A percentile compares a stretch with the other conserved stretches of the same genome.
Evolutionary conservation across 805 yeast genomes (phyloP).

Genomic region (Kodamaea jinghongensis): DNA sequence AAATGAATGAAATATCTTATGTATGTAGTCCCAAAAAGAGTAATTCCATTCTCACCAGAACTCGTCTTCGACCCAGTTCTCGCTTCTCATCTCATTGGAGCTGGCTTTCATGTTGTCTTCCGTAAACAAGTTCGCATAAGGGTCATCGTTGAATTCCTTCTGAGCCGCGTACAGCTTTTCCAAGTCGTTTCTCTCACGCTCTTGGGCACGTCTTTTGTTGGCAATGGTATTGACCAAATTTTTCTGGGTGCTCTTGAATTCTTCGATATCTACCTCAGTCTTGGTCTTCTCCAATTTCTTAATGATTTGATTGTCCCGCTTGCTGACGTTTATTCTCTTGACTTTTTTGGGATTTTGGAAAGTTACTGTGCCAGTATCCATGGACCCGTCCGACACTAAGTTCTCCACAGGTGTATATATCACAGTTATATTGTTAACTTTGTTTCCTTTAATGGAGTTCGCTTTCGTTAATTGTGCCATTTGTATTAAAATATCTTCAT

Average conservation of each 20-base stretch:
- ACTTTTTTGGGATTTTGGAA: constrained; percentile 60
- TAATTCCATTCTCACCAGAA: constrained; percentile 47
- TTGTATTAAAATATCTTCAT: constrained; percentile 48
- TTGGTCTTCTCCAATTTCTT: constrained; percentile 66
- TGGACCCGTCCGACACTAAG: constrained; percentile 60
- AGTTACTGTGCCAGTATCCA: constrained; percentile 79
- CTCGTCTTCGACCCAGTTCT: constrained; percentile 55
- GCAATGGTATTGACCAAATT: constrained; percentile 30
- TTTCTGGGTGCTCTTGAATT: constrained; percentile 34
- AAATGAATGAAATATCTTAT: background rate
- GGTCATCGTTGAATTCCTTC: constrained; percentile 31
- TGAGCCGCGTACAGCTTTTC: constrained; percentile 38
- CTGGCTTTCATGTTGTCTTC: constrained; percentile 44
- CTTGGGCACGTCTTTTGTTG: constrained; percentile 39
- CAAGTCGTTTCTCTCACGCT: constrained; percentile 31
- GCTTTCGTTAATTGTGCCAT: constrained; percentile 71
- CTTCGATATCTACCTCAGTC: constrained; percentile 50
- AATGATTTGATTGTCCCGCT: constrained; percentile 56
- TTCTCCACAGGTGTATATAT: constrained; percentile 75
- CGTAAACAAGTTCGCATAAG: constrained; percentile 45
- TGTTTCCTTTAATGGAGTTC: constrained; percentile 73
- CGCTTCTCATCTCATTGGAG: constrained; percentile 47
- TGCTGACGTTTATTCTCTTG: constrained; percentile 50
- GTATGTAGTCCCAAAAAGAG: too few species aligned
- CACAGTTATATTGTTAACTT: constrained; percentile 61